Conservation (phyloP, 2,329 filamentous ascomycete species). For the Calycina herbarum region DNA sequence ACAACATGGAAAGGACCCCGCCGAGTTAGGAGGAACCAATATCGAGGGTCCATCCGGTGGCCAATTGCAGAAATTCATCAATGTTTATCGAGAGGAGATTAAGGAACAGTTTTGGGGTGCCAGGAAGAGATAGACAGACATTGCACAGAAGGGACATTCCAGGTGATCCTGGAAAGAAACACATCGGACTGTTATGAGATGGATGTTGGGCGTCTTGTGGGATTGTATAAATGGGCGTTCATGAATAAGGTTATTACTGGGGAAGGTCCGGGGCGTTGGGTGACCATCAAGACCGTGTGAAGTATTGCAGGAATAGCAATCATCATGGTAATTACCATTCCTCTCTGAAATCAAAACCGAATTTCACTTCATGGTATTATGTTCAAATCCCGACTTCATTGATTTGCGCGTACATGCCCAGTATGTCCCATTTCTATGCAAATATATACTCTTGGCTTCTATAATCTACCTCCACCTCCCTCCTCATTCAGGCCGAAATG, state of each 20-base stretch:
- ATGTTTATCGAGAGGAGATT: conserved; percentile 55
- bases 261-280: no score
- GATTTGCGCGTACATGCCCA: not conserved
- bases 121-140: conserved; percentile 28
- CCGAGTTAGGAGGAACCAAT: conserved; percentile 49
- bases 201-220: not conserved
- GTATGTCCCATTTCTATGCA: conserved; percentile 9
- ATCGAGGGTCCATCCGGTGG: conserved; percentile 40
- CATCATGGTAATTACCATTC: not conserved
- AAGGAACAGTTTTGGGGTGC: conserved; percentile 44
- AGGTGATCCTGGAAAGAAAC: not conserved
- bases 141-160: conserved; percentile 2
- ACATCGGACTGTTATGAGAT: not conserved
- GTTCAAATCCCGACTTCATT: not conserved
- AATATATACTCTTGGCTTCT: conserved; percentile 11
- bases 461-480: conserved; percentile 4
- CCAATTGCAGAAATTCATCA: conserved; percentile 41
- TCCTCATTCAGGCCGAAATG: not conserved
- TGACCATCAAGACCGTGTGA: no score
- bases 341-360: not conserved
- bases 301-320: not conserved
- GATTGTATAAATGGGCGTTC: not conserved
- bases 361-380: not conserved
- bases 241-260: not conserved
- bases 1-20: conserved; percentile 47